Percentiles rank a stretch among this genome's conserved stretches.
Conservation (phyloP, 108 stramenopile species). For the Pseudonitzschia delicatissima region DNA sequence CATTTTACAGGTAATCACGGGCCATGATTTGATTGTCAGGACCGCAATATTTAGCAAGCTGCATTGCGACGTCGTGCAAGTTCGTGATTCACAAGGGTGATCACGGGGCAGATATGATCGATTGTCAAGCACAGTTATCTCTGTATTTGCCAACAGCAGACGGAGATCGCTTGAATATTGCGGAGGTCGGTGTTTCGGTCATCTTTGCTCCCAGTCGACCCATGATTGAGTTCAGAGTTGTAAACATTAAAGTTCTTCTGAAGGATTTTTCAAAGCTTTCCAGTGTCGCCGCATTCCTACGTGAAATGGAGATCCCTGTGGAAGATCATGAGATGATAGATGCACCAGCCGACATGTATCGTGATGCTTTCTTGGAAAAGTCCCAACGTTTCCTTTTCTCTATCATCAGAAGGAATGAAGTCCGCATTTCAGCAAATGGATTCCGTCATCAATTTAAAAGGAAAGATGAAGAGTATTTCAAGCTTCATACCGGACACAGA, state of each 20-base stretch:
- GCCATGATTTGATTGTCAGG: slow-evolving; percentile 38
- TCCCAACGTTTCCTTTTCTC: slow-evolving; percentile 26
- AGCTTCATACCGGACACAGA: slow-evolving; percentile 30
- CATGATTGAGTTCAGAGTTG: slow-evolving; percentile 29
- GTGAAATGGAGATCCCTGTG: slow-evolving; percentile 17
- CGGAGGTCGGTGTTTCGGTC: slow-evolving; percentile 43
- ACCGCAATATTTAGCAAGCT: slow-evolving; percentile 56
- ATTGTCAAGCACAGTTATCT: slow-evolving; percentile 26
- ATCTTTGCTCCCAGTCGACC: slow-evolving; percentile 56
- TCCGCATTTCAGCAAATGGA: slow-evolving; percentile 49
- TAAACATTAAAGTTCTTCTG: slow-evolving; percentile 19
- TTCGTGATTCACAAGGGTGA: slow-evolving; percentile 46
- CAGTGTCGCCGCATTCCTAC: slow-evolving; percentile 31
- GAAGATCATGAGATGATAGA: slow-evolving; percentile 6
- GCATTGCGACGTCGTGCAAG: slow-evolving; percentile 44
- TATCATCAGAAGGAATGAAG: slow-evolving; percentile 35
- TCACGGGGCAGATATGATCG: slow-evolving; percentile 23
- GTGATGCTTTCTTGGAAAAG: slow-evolving; percentile 53
- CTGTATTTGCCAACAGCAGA: slow-evolving; percentile 32
- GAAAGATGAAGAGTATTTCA: slow-evolving; percentile 33
- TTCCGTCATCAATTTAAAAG: slow-evolving; percentile 32
- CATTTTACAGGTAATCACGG: slow-evolving; percentile 64
- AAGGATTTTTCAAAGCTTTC: slow-evolving; percentile 17
- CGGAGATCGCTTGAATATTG: slow-evolving; percentile 45
- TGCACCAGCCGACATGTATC: slow-evolving; percentile 39